phyloP scores from a whole-genome alignment of 1,139 yeast genomes.

The Zhuliangozyma blackwelliae region DNA sequence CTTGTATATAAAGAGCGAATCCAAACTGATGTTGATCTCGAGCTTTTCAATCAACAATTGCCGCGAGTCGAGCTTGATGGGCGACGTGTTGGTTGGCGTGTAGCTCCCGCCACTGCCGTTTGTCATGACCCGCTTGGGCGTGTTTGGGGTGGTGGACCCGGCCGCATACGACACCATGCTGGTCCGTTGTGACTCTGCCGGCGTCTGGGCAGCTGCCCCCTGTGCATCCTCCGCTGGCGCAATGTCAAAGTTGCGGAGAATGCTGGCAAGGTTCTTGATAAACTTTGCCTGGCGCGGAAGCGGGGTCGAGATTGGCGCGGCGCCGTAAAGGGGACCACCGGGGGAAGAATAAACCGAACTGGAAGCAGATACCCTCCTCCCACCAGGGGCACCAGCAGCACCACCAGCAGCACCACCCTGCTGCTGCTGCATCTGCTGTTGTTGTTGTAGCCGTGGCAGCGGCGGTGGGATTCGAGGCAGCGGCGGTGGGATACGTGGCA shows the following conservation, averaged over 20 bases:
- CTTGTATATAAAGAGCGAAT: conserved; percentile 38
- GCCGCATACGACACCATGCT: not conserved
- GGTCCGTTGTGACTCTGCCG: not conserved
- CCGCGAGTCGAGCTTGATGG: conserved; percentile 38
- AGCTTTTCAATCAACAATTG: conserved; percentile 44
- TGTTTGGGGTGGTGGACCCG: conserved; percentile 9
- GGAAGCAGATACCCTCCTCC: no score
- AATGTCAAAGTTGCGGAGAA: conserved; percentile 42
- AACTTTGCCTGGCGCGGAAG: conserved; percentile 35
- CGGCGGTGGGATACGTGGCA: no score
- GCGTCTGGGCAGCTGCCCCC: not conserved
- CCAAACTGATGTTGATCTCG: conserved; percentile 42
- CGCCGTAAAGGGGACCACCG: no score
- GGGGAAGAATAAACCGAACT: no score
- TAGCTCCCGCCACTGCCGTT: conserved; percentile 3
- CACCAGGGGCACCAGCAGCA: no score
- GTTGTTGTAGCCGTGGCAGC: conserved; percentile 11
- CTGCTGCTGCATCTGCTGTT: conserved; percentile 10
- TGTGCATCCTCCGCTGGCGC: conserved; percentile 15
- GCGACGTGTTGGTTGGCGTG: conserved; percentile 20
- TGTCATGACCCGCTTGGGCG: conserved; percentile 6
- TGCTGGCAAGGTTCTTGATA: conserved; percentile 27
- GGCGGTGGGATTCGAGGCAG: conserved; percentile 15
- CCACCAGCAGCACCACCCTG: no score
- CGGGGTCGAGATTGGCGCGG: no score